Conservation (phyloP, 371 early-diverging fungal species). For the Rhizomucor pusillus region DNA sequence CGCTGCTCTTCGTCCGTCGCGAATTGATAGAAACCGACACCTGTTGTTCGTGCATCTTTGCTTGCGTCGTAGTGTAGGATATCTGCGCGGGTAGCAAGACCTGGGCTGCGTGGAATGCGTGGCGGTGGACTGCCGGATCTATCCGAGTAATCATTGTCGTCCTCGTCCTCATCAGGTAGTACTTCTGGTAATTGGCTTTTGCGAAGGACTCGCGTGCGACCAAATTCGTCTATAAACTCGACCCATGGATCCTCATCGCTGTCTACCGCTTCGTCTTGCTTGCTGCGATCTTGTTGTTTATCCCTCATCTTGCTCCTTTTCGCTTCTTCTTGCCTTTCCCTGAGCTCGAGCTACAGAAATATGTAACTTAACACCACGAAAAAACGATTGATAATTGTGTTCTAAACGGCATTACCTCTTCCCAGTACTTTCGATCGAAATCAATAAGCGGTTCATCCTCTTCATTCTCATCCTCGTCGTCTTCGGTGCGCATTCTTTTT, state of each 20-base stretch:
- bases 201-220: constrained; percentile 70
- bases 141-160: constrained; percentile 1
- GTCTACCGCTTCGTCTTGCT: constrained; percentile 14
- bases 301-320: constrained; percentile 10
- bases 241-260: constrained; percentile 72
- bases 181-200: constrained; percentile 54
- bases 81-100: constrained; percentile 22
- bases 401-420: too few species aligned
- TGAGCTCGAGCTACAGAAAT: neutral
- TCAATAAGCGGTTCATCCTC: constrained; percentile 46
- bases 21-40: constrained; percentile 75
- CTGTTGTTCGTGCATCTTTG: constrained; percentile 66
- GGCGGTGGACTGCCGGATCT: constrained; percentile 5
- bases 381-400: too few species aligned
- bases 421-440: constrained; percentile 45
- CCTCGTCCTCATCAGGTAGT: neutral
- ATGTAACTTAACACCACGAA: too few species aligned
- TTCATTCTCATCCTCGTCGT: constrained; percentile 27
- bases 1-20: constrained; percentile 70
- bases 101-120: constrained; percentile 9
- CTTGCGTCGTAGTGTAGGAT: constrained; percentile 55
- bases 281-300: constrained; percentile 8
- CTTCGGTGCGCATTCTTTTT: constrained; percentile 25
- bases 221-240: constrained; percentile 79
- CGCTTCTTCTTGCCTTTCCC: constrained; percentile 1